Base-by-base conservation (phyloP, 352 stramenopile species). In the Globisporangium recalcitrans region DNA sequence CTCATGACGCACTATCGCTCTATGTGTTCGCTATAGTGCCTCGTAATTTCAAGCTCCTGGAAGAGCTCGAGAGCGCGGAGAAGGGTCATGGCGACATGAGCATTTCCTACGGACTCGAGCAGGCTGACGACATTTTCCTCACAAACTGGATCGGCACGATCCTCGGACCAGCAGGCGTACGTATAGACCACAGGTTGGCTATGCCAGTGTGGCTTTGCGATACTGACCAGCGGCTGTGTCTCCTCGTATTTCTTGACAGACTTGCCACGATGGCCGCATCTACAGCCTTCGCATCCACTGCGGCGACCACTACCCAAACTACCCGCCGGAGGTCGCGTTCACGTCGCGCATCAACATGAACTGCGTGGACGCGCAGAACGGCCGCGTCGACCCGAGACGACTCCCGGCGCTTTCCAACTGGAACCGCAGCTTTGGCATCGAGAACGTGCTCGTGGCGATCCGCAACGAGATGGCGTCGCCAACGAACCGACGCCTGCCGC, bases 131-230 rank as follows among this genome's bases (percentile, higher is more conserved):
- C 80, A 99, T 98, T 69, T 99, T 99, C 78, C 85, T 99, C 63
- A 97, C 91, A 68, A 95, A 98, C 71, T 99, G 97, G 97, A 98
- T 99, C 74, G 97, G 93, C 64, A 97, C 95, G 36, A 99, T 99
- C 74, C 87, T 99, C 14, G 97, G 97, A 62, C 95, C 96, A 58
- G 88, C 88, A 61, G 93, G 92, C 63, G 96, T 98, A 80, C 87
- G 79, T 88, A 22, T 32, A 27, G 68, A 60, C 48, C 2, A 9
- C 34, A n/a, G n/a, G n/a, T 52, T 42, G 3, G 8, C 52, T 56
- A 10, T 47, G 32, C 31, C 19, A 53, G 11, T 59, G 42, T 34
- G 27, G 40, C 24, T 53, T 13, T 27, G n/a, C 9, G 27, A 56
- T 56, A 4, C 27, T 56, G 27, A 40, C 27, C 13, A 31, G 4